A percentile compares a stretch with the other conserved stretches of the same genome.
Evolutionary conservation across 768 basidiomycete species (phyloP).

Genomic region (Pleurotus giganteus): DNA sequence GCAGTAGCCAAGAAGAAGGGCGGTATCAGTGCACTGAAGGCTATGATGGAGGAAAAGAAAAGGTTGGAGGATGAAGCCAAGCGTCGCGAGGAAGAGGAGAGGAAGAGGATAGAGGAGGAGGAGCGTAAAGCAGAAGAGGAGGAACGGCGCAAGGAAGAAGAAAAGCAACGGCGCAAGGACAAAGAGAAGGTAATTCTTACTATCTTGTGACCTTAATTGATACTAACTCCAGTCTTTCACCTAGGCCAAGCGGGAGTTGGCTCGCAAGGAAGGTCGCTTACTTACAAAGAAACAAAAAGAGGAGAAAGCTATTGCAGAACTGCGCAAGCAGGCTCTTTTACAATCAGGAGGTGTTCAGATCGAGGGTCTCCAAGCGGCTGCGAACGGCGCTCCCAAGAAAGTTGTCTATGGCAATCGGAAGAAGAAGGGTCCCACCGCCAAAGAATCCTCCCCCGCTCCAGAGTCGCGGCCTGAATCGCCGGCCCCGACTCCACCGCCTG

Average conservation of each 20-base stretch:
- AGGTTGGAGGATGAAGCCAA: conserved; percentile 82
- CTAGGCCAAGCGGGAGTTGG: conserved; percentile 86
- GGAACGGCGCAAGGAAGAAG: conserved; percentile 73
- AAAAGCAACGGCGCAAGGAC: conserved; percentile 81
- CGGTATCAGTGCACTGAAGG: conserved; percentile 80
- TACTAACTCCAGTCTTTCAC: conserved; percentile 7
- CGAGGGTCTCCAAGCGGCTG: conserved; percentile 75
- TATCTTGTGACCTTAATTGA: conserved; percentile 2
- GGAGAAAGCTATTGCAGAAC: conserved; percentile 87
- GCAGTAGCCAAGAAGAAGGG: conserved; percentile 67
- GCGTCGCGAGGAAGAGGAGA: conserved; percentile 72
- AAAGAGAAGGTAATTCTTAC: conserved; percentile 68
- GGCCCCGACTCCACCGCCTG: conserved; percentile 23
- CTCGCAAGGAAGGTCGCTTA: conserved; percentile 91
- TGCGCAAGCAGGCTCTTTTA: conserved; percentile 86
- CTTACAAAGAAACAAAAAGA: conserved; percentile 98
- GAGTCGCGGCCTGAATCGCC: conserved; percentile 55
- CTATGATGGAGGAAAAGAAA: conserved; percentile 92
- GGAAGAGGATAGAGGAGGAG: conserved; percentile 84
- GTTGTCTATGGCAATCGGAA: conserved; percentile 83
- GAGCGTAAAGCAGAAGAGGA: conserved; percentile 78
- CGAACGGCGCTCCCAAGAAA: conserved; percentile 55
- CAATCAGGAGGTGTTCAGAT: conserved; percentile 88
- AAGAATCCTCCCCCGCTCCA: conserved; percentile 52
- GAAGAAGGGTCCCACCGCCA: conserved; percentile 59